Evolutionary conservation across 1,284 basidiomycete genomes (phyloP), one percentile per base, ranked within the genome.

Genomic region (Ceratobasidium sp.): DNA sequence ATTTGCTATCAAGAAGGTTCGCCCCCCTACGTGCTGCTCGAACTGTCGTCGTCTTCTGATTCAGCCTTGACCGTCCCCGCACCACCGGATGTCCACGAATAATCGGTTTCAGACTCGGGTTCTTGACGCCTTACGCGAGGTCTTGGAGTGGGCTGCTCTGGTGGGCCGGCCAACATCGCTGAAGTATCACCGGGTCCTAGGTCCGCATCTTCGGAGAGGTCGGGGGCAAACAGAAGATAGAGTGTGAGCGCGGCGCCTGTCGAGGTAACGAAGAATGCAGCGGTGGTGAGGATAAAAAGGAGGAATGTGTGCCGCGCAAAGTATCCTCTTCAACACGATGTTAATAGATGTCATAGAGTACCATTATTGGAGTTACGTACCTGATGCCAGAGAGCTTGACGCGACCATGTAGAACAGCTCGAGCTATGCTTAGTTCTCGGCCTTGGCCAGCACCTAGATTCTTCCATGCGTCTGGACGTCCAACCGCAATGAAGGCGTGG

Each of bases 21-120:
- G n/a, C 36, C 27, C 19, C 17, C 45, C 50, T 24, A 64, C 14
- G 33, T 64, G n/a, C n/a, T n/a, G 9, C 47, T 48, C 44, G 69
- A 71, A 22, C 56, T 72, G 29, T 50, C 69, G 27, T 53, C 69
- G 22, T 72, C n/a, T n/a, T n/a, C 64, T 1, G 69, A 72, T 22
- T 72, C 69, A 14, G 44, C 24, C 22, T 62, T 62, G 33, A 62
- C 56, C 11, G n/a, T 44, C 36, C 33, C 41, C 31, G 45, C 17
- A 2, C 69, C 69, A 8, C 67, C 67, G 19, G 67, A 72, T 9
- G 67, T 72, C 54, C 56, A 72, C 15, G 69, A 60, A 27, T 60
- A 44, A 4, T 72, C 69, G n/a, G 69, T 60, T 53, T 72, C 69
- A 22, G 69, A 72, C 31, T 72, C 69, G 1, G 31, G 29, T 36